Conservation (phyloP, 1,284 basidiomycete genomes). For the Ceratobasidium sp. region DNA sequence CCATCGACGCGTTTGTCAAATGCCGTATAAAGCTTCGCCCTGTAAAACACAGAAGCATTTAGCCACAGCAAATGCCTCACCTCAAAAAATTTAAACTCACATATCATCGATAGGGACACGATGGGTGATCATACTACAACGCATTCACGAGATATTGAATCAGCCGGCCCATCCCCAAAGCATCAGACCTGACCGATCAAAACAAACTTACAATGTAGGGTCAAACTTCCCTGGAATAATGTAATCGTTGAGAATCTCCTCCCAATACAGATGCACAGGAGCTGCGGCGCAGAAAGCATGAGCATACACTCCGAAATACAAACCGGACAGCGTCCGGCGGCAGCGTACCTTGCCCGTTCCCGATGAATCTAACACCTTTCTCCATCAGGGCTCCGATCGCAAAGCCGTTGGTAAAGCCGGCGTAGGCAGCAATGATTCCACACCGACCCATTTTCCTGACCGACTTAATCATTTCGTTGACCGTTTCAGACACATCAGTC, state of each 20-base stretch:
- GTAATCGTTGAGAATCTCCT: slow-evolving; percentile 75
- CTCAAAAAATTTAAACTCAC: slow-evolving; percentile 58
- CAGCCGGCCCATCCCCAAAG: background rate
- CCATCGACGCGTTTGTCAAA: slow-evolving; percentile 74
- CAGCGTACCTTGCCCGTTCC: slow-evolving; percentile 68
- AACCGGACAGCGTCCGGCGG: slow-evolving; percentile 24
- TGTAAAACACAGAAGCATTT: slow-evolving; percentile 49
- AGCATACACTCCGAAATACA: slow-evolving; percentile 18
- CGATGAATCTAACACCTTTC: slow-evolving; percentile 77
- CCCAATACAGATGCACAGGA: slow-evolving; percentile 81
- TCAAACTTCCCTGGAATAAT: slow-evolving; percentile 79
- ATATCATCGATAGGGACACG: slow-evolving; percentile 74
- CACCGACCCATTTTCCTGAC: slow-evolving; percentile 75
- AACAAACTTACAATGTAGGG: slow-evolving; percentile 68
- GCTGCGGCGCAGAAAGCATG: slow-evolving; percentile 59
- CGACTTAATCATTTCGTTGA: slow-evolving; percentile 77
- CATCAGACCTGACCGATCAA: slow-evolving; percentile 38
- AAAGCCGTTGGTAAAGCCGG: slow-evolving; percentile 76
- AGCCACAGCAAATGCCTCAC: background rate
- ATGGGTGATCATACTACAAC: slow-evolving; percentile 70
- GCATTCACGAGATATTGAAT: slow-evolving; percentile 33
- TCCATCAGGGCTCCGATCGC: slow-evolving; percentile 86
- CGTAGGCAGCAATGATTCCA: slow-evolving; percentile 75
- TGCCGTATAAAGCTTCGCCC: slow-evolving; percentile 69
- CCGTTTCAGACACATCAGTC: slow-evolving; percentile 80